Conservation (phyloP, 1,284 basidiomycete genomes). For the Boletus hoseneyae region DNA sequence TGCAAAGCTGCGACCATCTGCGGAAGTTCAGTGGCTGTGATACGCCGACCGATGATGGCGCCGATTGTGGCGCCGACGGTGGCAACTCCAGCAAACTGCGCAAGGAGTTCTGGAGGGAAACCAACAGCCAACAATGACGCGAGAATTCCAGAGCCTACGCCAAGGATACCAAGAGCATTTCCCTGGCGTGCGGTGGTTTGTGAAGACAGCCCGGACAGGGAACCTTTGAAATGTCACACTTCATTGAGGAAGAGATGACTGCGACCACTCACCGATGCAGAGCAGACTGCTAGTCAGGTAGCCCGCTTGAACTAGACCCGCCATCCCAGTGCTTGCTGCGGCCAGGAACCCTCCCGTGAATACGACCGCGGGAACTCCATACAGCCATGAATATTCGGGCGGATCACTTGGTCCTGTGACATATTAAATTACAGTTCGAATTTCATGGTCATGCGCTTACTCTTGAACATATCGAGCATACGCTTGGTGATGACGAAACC, state of each 20-base stretch:
- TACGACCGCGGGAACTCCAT: conserved; percentile 70
- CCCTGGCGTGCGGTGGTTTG: conserved; percentile 80
- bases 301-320: conserved; percentile 81
- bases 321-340: conserved; percentile 77
- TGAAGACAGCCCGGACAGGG: conserved; percentile 69
- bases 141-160: conserved; percentile 76
- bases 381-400: conserved; percentile 81
- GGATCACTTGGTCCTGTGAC: conserved; percentile 69
- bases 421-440: conserved; percentile 2
- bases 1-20: conserved; percentile 76
- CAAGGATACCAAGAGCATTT: conserved; percentile 79
- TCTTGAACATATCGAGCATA: conserved; percentile 89
- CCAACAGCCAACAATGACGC: conserved; percentile 79
- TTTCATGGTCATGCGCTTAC: conserved; percentile 37
- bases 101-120: conserved; percentile 69
- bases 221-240: conserved; percentile 42
- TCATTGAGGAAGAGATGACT: background rate
- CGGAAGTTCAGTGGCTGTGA: conserved; percentile 81
- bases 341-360: conserved; percentile 80
- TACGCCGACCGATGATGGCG: conserved; percentile 70
- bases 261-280: conserved; percentile 61
- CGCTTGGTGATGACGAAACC: conserved; percentile 83
- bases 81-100: conserved; percentile 74
- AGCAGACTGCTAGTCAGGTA: conserved; percentile 79
- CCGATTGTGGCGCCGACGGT: conserved; percentile 67